Base-by-base conservation (phyloP, 352 stramenopile genomes). In the Phytophthora constricta region DNA sequence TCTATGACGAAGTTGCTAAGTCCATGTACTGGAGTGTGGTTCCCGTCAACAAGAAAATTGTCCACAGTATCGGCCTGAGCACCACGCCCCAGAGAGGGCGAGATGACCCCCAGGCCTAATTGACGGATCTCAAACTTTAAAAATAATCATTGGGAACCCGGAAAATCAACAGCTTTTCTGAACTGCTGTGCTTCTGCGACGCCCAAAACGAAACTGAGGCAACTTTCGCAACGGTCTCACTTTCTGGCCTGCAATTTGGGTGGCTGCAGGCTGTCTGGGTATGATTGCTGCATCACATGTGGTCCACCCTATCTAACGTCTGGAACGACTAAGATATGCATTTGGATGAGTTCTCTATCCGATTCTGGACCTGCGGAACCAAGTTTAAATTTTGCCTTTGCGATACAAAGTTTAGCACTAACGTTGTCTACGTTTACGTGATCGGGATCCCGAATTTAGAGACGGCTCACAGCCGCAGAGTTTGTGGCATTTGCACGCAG, bases 101-200 rank as follows among this genome's bases (percentile, higher is more conserved):
- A 54, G 50, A 70, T 76, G 66, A 73, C 62, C 66, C 66, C 64
- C 52, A 73, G 61, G 43, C 52, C 55, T 78, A 59, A 89, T 89
- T 89, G 47, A 85, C 83, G 81, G 83, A 87, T 92, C 83, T 92
- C 83, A 92, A 92, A 92, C 83, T 91, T 92, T 90, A 76, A 75
- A n/a, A 74, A 52, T 89, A 90, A 92, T 92, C 83, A 92, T 81
- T 60, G 79, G 80, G 83, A 79, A 70, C 23, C 19, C 50, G 19
- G 28, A 10, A 3, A 46, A 17, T 27, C 3, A 47, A 60, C 25
- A 61, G 49, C 13, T 57, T 5, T 25, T 14, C 41, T 3, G 28
- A 37, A 20, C 45, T 47, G 10, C 22, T 10, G 7, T 68, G 42
- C 19, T 45, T 31, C 23, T 42, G 28, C 7, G 28, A 39, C 3